Evolutionary conservation across 768 basidiomycete species (phyloP).

Genomic region (Macrolepiota dolichaula): DNA sequence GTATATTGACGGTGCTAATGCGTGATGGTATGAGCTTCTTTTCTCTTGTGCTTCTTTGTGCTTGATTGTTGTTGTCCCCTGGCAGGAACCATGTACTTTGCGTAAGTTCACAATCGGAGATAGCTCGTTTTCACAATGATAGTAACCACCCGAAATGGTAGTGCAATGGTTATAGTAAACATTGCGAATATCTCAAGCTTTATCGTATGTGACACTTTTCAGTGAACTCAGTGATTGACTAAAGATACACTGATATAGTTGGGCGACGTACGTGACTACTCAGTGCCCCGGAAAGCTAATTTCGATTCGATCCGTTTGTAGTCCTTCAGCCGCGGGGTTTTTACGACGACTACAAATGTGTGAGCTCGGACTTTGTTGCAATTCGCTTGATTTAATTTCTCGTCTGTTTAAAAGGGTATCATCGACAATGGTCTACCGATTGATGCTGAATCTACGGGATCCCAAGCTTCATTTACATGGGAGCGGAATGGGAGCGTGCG

Average conservation of each 20-base stretch:
- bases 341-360: constrained; percentile 25
- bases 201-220: constrained; percentile 9
- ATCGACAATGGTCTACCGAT: constrained; percentile 17
- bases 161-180: not conserved
- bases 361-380: constrained; percentile 5
- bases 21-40: constrained; percentile 33
- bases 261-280: not conserved
- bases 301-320: not conserved
- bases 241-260: constrained; percentile 1
- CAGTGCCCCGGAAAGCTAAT: not conserved
- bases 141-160: constrained; percentile 3
- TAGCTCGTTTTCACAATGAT: constrained; percentile 2
- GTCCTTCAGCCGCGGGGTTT: constrained; percentile 18
- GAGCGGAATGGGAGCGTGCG: not conserved
- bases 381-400: not conserved
- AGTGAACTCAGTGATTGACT: not conserved
- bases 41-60: not conserved
- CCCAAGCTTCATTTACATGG: constrained; percentile 16
- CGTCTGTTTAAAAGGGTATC: constrained; percentile 14
- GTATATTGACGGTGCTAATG: constrained; percentile 26
- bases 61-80: not conserved
- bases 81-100: constrained; percentile 38
- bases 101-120: constrained; percentile 18
- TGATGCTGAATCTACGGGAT: constrained; percentile 22
- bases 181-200: constrained; percentile 15